phyloP scores from a whole-genome alignment of 1,284 basidiomycete genomes.

The Ceratobasidium sp. region DNA sequence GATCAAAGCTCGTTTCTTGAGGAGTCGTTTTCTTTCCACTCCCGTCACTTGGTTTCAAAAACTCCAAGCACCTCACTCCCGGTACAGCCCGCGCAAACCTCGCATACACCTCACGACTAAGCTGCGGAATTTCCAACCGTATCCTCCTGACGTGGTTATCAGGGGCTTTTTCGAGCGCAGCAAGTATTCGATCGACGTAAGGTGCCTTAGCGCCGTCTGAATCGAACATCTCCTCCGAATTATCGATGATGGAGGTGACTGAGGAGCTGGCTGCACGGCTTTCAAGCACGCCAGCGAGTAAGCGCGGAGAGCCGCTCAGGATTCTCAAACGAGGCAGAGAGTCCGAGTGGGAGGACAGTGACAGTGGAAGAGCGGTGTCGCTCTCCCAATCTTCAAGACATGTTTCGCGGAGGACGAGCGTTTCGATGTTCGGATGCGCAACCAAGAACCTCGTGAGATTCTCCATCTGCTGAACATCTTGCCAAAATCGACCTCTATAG shows the following conservation, averaged over 20 bases:
- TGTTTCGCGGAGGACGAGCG: slow-evolving; percentile 11
- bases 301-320: slow-evolving; percentile 13
- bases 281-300: slow-evolving; percentile 23
- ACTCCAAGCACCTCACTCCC: slow-evolving; percentile 6
- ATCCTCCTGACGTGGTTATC: not conserved
- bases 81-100: not conserved
- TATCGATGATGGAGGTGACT: slow-evolving; percentile 7
- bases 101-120: slow-evolving; percentile 3
- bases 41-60: not conserved
- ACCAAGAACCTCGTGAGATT: slow-evolving; percentile 2
- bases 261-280: slow-evolving; percentile 21
- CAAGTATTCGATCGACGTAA: slow-evolving; percentile 15
- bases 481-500: slow-evolving; percentile 9
- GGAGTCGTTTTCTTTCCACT: not conserved
- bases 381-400: slow-evolving; percentile 18
- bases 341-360: not conserved
- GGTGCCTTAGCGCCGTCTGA: slow-evolving; percentile 5
- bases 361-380: slow-evolving; percentile 15
- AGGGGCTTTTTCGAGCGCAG: slow-evolving; percentile 3
- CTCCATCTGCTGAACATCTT: slow-evolving; percentile 15
- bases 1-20: slow-evolving; percentile 3
- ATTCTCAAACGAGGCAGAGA: slow-evolving; percentile 13
- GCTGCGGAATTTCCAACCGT: slow-evolving; percentile 19
- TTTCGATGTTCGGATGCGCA: slow-evolving; percentile 15
- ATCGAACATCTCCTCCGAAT: slow-evolving; percentile 27